Evolutionary conservation across 1,284 basidiomycete genomes (phyloP), one percentile per base, ranked within the genome.

Genomic region (Papiliotrema flavescens): DNA sequence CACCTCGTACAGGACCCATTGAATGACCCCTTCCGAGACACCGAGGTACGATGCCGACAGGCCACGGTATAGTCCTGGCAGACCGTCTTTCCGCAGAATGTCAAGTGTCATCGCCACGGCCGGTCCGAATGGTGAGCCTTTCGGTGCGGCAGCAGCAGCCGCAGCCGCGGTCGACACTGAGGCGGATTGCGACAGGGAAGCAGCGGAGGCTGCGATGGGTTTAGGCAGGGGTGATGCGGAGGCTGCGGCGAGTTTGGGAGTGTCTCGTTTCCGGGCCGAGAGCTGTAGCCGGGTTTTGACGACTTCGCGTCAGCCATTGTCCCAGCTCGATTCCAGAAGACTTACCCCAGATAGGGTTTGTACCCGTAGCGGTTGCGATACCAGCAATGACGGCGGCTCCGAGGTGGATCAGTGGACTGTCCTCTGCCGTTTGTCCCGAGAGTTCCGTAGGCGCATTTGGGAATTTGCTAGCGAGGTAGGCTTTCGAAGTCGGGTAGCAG

Each of bases 401-500:
- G 15, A 98, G 84, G 72, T 98, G 94, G 0, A 98, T 85, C 57
- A 84, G 82, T 0, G 88, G 82, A 70, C 90, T 92, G 75, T 97
- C 92, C 57, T 84, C 76, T 1, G 93, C 89, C 23, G 71, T 70
- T 54, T 71, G 71, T 0, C 67, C 71, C 11, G 85, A 66, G 69
- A 94, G 91, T 36, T 65, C 69, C 11, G 61, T 62, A 17, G 68
- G 69, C 15, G 71, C 69, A 56, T 70, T 69, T 1, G 75, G 75
- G 77, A 97, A 90, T 19, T 80, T 73, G 48, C 88, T 81, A 13
- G 94, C 91, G 49, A 96, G 88, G 57, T 95, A 77, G 42, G 87
- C 86, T 76, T 99, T 99, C 47, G 93, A 92, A 67, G 96, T 98
- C 20, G 95, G 96, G 67, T 99, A 99, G 15, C 90, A 89, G 80